These are phyloP conservation scores for Neurospora sp. DNA, from an alignment of 495 filamentous ascomycete species.

Conservation along the genomic window DNA sequence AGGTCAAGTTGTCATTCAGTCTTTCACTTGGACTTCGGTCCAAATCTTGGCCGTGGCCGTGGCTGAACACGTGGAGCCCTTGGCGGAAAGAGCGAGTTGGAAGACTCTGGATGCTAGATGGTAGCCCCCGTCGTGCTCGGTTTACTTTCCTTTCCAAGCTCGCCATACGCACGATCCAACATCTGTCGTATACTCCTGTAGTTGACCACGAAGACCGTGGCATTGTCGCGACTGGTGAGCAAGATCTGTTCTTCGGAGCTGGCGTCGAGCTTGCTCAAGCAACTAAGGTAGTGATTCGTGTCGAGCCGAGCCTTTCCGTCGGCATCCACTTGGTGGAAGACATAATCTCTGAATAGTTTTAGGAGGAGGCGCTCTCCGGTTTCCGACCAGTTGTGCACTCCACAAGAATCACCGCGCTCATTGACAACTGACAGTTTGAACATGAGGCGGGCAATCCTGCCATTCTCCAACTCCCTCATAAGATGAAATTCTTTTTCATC, in stretches of 20 bases:
- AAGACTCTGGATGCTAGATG: not conserved
- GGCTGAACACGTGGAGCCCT: not conserved
- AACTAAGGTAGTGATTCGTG: conserved; percentile 71
- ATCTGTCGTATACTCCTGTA: conserved; percentile 81
- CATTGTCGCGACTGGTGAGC: conserved; percentile 79
- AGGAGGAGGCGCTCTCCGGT: conserved; percentile 82
- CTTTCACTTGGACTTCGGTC: not conserved
- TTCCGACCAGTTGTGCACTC: conserved; percentile 70
- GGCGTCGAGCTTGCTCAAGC: conserved; percentile 86
- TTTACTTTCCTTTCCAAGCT: conserved; percentile 51
- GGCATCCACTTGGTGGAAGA: conserved; percentile 88
- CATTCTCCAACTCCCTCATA: conserved; percentile 78
- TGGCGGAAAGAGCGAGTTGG: conserved; percentile 38
- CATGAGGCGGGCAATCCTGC: conserved; percentile 70
- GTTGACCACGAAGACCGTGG: conserved; percentile 72
- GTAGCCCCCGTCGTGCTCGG: conserved; percentile 14
- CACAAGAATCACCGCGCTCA: conserved; percentile 77
- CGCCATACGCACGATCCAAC: conserved; percentile 67
- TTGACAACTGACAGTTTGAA: conserved; percentile 77
- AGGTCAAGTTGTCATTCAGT: not conserved
- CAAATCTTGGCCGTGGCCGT: not conserved
- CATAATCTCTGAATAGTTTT: conserved; percentile 91
- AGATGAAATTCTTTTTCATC: conserved; percentile 54
- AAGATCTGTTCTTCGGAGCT: conserved; percentile 77
- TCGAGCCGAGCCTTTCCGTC: conserved; percentile 71